A percentile compares a stretch with the other conserved stretches of the same genome.
phyloP scores from a whole-genome alignment of 2,329 filamentous ascomycete genomes.

The Capronia coronata region DNA sequence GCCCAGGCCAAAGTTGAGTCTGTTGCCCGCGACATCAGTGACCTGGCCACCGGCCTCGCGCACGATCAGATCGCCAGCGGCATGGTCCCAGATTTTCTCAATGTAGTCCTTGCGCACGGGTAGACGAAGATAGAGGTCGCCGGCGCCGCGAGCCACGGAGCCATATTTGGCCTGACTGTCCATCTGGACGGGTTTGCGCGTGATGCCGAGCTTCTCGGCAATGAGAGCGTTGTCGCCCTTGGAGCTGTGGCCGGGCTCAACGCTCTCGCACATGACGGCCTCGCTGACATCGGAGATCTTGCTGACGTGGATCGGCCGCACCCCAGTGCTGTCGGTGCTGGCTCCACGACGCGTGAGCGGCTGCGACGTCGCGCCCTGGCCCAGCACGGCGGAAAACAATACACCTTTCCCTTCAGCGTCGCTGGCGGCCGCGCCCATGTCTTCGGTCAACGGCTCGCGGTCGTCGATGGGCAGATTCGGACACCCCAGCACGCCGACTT shows the following conservation, averaged over 20 bases:
- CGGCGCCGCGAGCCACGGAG: constrained; percentile 85
- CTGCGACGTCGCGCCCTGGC: constrained; percentile 72
- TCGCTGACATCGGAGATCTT: constrained; percentile 64
- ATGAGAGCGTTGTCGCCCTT: constrained; percentile 84
- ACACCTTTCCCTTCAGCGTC: constrained; percentile 74
- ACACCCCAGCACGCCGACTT: constrained; percentile 89
- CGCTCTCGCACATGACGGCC: constrained; percentile 93
- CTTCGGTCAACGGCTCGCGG: constrained; percentile 59
- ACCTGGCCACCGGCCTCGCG: constrained; percentile 88
- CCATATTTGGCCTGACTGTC: constrained; percentile 98
- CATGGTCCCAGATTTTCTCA: constrained; percentile 99
- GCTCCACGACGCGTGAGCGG: constrained; percentile 66
- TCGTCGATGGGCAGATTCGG: constrained; percentile 92
- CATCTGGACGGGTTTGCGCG: constrained; percentile 83
- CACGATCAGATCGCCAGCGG: constrained; percentile 88
- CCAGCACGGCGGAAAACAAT: constrained; percentile 75
- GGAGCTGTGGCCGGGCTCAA: constrained; percentile 85
- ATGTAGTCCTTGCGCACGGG: constrained; percentile 82
- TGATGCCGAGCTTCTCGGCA: constrained; percentile 78
- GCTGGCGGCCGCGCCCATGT: constrained; percentile 66
- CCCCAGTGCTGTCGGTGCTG: constrained; percentile 36
- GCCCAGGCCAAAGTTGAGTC: constrained; percentile 78
- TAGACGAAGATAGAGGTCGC: constrained; percentile 87
- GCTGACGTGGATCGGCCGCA: constrained; percentile 71
- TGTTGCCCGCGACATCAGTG: constrained; percentile 78